A percentile compares a stretch with the other conserved stretches of the same genome.
Evolutionary conservation across 1,284 basidiomycete genomes (phyloP).

Genomic region (Phaffia rhodozyma): DNA sequence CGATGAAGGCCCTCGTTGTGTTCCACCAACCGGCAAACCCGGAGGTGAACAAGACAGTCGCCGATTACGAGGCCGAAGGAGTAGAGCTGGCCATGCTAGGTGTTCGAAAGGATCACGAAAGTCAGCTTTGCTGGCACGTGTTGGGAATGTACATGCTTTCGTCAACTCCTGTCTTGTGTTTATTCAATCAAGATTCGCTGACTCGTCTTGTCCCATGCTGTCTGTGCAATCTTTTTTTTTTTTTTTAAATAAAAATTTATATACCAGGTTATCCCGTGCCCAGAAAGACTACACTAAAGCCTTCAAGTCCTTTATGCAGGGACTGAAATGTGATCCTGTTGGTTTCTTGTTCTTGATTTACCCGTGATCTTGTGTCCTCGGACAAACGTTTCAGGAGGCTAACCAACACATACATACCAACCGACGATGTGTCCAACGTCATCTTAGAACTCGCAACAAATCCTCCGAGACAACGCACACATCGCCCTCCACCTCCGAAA

Average conservation of each 20-base stretch:
- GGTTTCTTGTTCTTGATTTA: conserved; percentile 26
- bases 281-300: conserved; percentile 44
- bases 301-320: conserved; percentile 45
- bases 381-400: background rate
- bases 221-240: background rate
- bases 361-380: background rate
- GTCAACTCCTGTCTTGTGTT: too few species aligned
- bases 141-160: conserved; percentile 60
- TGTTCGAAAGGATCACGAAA: conserved; percentile 73
- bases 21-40: conserved; percentile 38
- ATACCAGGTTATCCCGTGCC: conserved; percentile 21
- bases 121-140: conserved; percentile 98
- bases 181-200: too few species aligned
- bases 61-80: conserved; percentile 65
- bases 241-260: background rate
- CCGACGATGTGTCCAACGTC: conserved; percentile 8
- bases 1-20: conserved; percentile 83
- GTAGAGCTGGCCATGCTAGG: conserved; percentile 78
- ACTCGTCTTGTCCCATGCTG: too few species aligned
- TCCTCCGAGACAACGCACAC: conserved; percentile 80
- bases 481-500: conserved; percentile 83
- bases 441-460: conserved; percentile 80
- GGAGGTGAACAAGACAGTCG: conserved; percentile 49
- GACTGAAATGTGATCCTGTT: conserved; percentile 78
- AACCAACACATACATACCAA: background rate